phyloP scores from a whole-genome alignment of 495 filamentous ascomycete species.

The Talaromyces liani region DNA sequence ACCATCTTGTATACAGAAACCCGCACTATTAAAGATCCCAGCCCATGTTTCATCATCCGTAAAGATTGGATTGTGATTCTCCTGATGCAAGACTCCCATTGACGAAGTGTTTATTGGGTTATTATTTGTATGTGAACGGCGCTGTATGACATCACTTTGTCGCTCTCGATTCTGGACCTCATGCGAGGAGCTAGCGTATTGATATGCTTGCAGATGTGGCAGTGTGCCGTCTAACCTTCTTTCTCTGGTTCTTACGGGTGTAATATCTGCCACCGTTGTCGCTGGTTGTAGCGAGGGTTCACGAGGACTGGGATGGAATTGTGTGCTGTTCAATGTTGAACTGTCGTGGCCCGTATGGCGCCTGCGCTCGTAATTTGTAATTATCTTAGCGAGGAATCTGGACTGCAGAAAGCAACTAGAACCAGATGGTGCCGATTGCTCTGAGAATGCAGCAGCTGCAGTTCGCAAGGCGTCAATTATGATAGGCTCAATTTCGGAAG shows the following conservation, averaged over 20 bases:
- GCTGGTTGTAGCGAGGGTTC: neutral
- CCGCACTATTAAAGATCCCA: neutral
- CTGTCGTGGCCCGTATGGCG: neutral
- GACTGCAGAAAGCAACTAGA: constrained; percentile 2
- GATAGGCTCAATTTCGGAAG: neutral
- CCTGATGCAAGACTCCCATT: neutral
- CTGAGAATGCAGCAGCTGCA: neutral
- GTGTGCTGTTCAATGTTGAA: neutral
- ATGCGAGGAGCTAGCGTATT: neutral
- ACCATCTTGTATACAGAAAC: neutral
- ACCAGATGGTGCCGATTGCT: neutral
- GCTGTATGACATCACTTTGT: neutral
- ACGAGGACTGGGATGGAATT: neutral
- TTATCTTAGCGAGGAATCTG: neutral
- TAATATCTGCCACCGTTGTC: neutral
- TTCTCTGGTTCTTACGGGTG: neutral
- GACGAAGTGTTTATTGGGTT: neutral
- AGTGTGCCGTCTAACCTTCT: neutral
- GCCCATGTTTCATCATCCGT: neutral
- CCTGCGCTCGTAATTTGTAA: neutral
- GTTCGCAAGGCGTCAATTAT: neutral
- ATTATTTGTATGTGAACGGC: neutral
- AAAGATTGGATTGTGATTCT: neutral
- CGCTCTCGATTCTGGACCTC: neutral
- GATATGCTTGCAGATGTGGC: neutral